Percentiles rank a stretch among this genome's conserved stretches.
phyloP scores from a whole-genome alignment of 441 rosid genomes.

The Pelargonium cotyledonis region DNA sequence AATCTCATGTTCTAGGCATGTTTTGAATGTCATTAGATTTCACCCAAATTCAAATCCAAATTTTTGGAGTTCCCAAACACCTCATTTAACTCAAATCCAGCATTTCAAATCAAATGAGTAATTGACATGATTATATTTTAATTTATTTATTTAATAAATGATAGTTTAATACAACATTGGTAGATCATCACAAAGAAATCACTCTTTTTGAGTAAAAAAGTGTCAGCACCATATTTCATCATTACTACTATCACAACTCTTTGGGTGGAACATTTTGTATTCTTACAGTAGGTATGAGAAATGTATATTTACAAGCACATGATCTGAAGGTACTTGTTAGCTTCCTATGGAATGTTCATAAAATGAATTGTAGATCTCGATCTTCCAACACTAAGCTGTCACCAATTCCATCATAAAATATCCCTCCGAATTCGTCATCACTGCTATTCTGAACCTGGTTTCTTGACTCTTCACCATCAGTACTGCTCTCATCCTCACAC shows the following conservation, averaged over 20 bases:
- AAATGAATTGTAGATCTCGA: constrained; percentile 27
- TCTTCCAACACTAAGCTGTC: constrained; percentile 31
- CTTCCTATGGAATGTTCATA: constrained; percentile 16
- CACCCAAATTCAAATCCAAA: too few species aligned
- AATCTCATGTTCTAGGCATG: too few species aligned
- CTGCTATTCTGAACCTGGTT: constrained; percentile 14
- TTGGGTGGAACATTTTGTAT: too few species aligned
- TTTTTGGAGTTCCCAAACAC: too few species aligned
- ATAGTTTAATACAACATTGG: too few species aligned
- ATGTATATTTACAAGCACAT: not conserved
- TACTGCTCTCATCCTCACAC: constrained; percentile 28
- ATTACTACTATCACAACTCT: not conserved
- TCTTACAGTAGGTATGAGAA: not conserved
- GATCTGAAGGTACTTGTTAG: not conserved
- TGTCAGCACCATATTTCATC: not conserved
- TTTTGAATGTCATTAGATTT: too few species aligned
- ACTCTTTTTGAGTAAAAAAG: not conserved
- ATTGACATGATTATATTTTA: too few species aligned
- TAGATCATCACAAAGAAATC: not conserved
- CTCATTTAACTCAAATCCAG: too few species aligned
- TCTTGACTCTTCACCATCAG: constrained; percentile 31
- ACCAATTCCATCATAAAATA: constrained; percentile 30
- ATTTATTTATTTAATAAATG: too few species aligned
- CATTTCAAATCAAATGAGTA: too few species aligned
- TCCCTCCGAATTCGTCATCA: constrained; percentile 34